Conservation (phyloP, 2,329 filamentous ascomycete genomes). For the Rasamsonia emersonii region DNA sequence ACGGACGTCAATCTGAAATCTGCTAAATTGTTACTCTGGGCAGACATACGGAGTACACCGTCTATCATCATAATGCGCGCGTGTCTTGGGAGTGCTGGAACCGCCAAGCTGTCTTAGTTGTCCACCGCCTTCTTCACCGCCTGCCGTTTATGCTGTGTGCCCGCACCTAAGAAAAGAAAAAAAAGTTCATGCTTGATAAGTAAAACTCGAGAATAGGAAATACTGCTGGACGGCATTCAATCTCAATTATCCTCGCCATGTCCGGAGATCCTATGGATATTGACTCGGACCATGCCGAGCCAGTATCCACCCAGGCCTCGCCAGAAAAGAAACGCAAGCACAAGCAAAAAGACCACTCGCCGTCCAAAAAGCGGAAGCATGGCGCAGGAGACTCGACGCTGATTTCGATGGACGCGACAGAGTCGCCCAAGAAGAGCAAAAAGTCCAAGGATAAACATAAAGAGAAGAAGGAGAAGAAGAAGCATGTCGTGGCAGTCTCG, state of each 20-base stretch:
- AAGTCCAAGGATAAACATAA: constrained; percentile 28
- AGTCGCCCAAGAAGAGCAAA: constrained; percentile 21
- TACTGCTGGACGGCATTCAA: constrained; percentile 5
- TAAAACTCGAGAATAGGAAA: too few relatives aligned
- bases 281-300: constrained; percentile 17
- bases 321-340: constrained; percentile 35
- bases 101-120: too few relatives aligned
- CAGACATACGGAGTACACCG: too few relatives aligned
- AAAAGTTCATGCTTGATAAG: constrained; percentile 23
- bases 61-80: too few relatives aligned
- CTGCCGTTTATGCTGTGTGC: constrained; percentile 11
- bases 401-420: constrained; percentile 14
- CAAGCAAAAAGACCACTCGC: constrained; percentile 39
- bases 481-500: constrained; percentile 12
- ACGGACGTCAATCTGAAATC: too few relatives aligned
- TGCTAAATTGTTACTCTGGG: too few relatives aligned
- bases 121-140: constrained; percentile 20
- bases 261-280: constrained; percentile 33
- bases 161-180: constrained; percentile 16
- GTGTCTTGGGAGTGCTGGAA: too few relatives aligned
- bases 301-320: constrained; percentile 6
- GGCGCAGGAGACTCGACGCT: constrained; percentile 14
- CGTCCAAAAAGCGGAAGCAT: constrained; percentile 38
- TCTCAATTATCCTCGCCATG: constrained; percentile 16
- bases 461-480: constrained; percentile 26